phyloP scores from a whole-genome alignment of 768 basidiomycete species.

The Amanita rubescens region DNA sequence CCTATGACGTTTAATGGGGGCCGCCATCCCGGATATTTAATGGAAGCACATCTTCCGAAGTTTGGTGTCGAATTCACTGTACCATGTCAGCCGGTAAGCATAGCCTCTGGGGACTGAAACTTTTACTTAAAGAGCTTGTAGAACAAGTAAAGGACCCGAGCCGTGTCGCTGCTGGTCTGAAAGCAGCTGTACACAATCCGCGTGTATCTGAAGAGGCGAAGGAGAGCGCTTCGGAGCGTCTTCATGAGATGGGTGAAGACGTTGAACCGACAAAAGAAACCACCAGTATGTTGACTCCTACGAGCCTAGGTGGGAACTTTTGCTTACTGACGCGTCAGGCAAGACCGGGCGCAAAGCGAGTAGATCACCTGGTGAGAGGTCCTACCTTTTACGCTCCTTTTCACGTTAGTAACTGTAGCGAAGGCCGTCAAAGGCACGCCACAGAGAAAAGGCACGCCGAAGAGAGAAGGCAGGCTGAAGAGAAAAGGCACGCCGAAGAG shows the following conservation, averaged over 20 bases:
- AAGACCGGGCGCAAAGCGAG: not conserved
- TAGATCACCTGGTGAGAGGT: not conserved
- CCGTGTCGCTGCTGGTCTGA: constrained; percentile 39
- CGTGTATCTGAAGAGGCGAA: constrained; percentile 51
- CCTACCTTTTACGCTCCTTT: not conserved
- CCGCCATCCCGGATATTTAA: not conserved
- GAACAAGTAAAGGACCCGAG: constrained; percentile 10
- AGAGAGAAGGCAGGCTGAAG: not conserved
- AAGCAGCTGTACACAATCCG: constrained; percentile 52
- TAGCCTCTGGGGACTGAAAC: not conserved
- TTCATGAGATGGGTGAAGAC: constrained; percentile 28
- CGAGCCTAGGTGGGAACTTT: not conserved
- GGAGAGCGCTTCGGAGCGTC: constrained; percentile 34
- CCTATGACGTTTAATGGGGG: constrained; percentile 3
- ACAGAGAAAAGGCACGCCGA: not conserved
- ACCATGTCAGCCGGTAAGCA: constrained; percentile 2
- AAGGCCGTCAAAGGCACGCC: not conserved
- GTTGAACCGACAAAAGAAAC: not conserved
- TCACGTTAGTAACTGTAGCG: not conserved
- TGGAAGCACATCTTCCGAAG: not conserved
- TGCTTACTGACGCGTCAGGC: not conserved
- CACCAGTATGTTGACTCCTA: not conserved
- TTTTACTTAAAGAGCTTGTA: not conserved
- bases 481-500: not conserved
- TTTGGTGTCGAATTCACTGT: not conserved